Base-by-base conservation (phyloP, 768 basidiomycete species). In the Cystobasidium ongulense region DNA sequence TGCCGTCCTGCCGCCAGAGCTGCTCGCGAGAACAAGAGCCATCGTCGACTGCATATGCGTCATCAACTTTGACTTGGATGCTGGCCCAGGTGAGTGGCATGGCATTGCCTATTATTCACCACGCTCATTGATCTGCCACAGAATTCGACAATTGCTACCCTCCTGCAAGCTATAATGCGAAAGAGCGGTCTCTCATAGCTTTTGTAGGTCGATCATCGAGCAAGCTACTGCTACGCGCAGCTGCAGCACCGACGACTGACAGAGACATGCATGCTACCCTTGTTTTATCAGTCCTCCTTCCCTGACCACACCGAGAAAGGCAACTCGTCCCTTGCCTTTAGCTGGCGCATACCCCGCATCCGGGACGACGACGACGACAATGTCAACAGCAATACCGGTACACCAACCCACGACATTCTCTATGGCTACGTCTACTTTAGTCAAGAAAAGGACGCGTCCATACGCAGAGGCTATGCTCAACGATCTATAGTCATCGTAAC, bases 391-490 rank as follows among this genome's bases (percentile, higher is more conserved):
- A 59, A 59, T 35, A 11, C 35, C 63, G 13, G 17, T 41, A 67
- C 35, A 29, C 18, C 65, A 67, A 46, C 29, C 4, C 46, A 90
- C 75, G 88, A 88, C 4, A 90, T 87, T 78, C 81, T 90, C 25
- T 89, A 91, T 77, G 90, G 90, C 0, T 91, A 86, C 80, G 86
- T 88, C 0, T 84, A 89, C 78, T 93, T 93, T 78, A 86, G 85
- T 1, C 90, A 91, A 79, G 84, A 83, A 74, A 84, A 84, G 79
- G 89, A 91, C 79, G 64, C 84, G 13, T 80, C 83, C 0, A 87
- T 86, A 1, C 90, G 88, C 78, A 85, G 92, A 29, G 91, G 91
- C 8, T 93, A 91, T 80, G 76, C 63, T 25, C 75, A 91, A 88
- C 86, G 87, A 54, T 90, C 90, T 1, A 82, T 96, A 31, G 91